A percentile compares a stretch with the other conserved stretches of the same genome.
Conservation (phyloP, 2,329 filamentous ascomycete species). For the Colletotrichum sansevieriae region DNA sequence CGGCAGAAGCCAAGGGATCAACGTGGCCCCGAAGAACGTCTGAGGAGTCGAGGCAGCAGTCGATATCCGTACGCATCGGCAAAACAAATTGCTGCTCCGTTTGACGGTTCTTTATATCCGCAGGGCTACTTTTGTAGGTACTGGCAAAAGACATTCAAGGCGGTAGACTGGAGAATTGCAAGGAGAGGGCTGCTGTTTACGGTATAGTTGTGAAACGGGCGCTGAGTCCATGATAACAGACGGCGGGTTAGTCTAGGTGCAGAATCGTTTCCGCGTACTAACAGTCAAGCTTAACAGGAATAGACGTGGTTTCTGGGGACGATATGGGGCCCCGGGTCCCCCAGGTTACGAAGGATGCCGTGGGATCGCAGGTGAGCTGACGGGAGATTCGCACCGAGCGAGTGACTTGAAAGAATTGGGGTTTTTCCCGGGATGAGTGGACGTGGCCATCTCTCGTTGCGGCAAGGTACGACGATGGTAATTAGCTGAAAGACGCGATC, state of each 20-base stretch:
- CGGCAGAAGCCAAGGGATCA: slow-evolving; percentile 16
- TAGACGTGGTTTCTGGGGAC: slow-evolving; percentile 15
- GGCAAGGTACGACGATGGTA: slow-evolving; percentile 23
- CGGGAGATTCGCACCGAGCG: not conserved
- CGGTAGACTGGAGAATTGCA: slow-evolving; percentile 12
- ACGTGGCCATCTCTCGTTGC: slow-evolving; percentile 28
- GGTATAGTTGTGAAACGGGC: slow-evolving; percentile 8
- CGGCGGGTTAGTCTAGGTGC: not conserved
- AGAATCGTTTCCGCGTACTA: slow-evolving; percentile 1
- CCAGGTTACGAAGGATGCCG: slow-evolving; percentile 25
- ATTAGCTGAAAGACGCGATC: slow-evolving; percentile 23
- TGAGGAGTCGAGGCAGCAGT: not conserved
- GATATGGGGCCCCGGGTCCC: slow-evolving; percentile 27
- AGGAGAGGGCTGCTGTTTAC: not conserved
- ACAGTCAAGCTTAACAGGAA: slow-evolving; percentile 30
- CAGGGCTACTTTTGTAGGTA: not conserved
- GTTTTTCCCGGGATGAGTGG: not conserved
- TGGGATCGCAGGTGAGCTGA: slow-evolving; percentile 16
- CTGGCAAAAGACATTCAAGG: slow-evolving; percentile 3
- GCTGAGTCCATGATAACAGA: not conserved
- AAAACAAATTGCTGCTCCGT: not conserved
- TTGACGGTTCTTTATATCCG: not conserved
- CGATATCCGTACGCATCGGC: not conserved
- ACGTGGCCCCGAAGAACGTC: not conserved
- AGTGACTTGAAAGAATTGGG: not conserved